Base-by-base conservation (phyloP, 768 basidiomycete species). In the Termitomyces heimii region DNA sequence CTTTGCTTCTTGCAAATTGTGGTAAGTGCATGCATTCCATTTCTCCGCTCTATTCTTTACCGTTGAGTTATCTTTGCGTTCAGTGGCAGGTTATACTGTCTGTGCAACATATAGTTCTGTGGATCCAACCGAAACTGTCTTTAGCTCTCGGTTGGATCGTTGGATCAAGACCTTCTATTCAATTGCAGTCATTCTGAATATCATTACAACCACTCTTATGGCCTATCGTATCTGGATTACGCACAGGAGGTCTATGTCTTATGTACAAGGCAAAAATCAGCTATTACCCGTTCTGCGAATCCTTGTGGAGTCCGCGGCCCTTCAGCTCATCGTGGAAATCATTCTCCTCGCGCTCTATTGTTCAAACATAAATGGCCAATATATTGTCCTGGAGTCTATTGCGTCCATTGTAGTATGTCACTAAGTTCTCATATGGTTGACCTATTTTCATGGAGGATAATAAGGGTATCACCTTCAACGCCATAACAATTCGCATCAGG, bases 161-260 rank as follows among this genome's bases (percentile, higher is more conserved):
- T 58, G 57, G 57, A 54, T 58, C 34, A 58, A 42, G 46, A 58
- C 52, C 1, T 58, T 58, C 26, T 58, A 58, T 26, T 58, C 57
- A 12, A 34, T 58, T 26, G 53, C 57, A 1, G 57, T 58, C 37
- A 29, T 58, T 8, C 32, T 58, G 18, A 58, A 58, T 39, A 35
- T 58, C 20, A 58, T 58, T 12, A 58, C 57, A 2, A 58, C 57
- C 16, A 43, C 51, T n/a, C 53, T 58, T 34, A 58, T 58, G 51
- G 51, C 43, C 20, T 58, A 42, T 24, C 51, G 57, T 24, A 58
- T 58, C 20, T 58, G 53, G 52, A 22, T n/a, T 9, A 43, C 57
- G 9, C 57, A 58, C 53, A 39, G 18, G 22, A 49, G 24, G 46
- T 54, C 57, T 14, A 24, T 31, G 8, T 28, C 46, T 10, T 58